Percentiles rank a stretch among this genome's conserved stretches.
Conservation (phyloP, 2,329 filamentous ascomycete species). For the Leptographium procerum region DNA sequence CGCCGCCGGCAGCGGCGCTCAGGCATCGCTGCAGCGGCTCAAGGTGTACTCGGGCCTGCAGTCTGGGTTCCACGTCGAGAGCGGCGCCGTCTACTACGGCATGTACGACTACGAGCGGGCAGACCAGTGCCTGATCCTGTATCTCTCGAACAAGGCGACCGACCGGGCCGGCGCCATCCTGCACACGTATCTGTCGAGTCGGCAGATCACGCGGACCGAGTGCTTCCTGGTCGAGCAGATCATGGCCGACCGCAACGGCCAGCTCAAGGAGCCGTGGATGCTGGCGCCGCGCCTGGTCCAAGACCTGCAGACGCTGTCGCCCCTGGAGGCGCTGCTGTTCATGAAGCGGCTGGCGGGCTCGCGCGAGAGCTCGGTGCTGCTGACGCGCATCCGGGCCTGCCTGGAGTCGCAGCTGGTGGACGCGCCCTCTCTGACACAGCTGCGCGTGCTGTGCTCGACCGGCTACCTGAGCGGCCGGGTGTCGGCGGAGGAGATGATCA, state of each 20-base stretch:
- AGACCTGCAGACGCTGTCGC: slow-evolving; percentile 29
- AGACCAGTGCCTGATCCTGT: slow-evolving; percentile 22
- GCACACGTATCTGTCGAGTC: slow-evolving; percentile 30
- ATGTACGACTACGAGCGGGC: slow-evolving; percentile 13
- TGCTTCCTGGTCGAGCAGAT: slow-evolving; percentile 27
- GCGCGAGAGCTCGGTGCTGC: slow-evolving; percentile 14
- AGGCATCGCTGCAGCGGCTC: slow-evolving; percentile 9
- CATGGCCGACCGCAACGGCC: slow-evolving; percentile 23
- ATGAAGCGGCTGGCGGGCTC: slow-evolving; percentile 18
- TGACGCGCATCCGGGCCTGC: slow-evolving; percentile 19
- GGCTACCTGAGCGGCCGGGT: slow-evolving; percentile 28
- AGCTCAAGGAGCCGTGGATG: slow-evolving; percentile 12
- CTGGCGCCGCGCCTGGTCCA: slow-evolving; percentile 23
- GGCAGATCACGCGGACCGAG: slow-evolving; percentile 22
- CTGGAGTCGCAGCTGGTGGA: slow-evolving; percentile 25
- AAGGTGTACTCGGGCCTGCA: slow-evolving; percentile 13
- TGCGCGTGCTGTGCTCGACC: slow-evolving; percentile 25
- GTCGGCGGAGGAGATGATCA: slow-evolving; percentile 22
- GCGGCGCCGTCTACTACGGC: slow-evolving; percentile 13
- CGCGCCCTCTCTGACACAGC: slow-evolving; percentile 24
- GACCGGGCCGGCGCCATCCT: slow-evolving; percentile 29
- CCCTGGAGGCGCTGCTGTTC: slow-evolving; percentile 26
- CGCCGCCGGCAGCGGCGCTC: background rate
- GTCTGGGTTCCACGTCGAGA: slow-evolving; percentile 14
- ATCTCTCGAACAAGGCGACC: slow-evolving; percentile 27